phyloP scores from a whole-genome alignment of 139 green algal species.

The Haematococcus sp. region DNA sequence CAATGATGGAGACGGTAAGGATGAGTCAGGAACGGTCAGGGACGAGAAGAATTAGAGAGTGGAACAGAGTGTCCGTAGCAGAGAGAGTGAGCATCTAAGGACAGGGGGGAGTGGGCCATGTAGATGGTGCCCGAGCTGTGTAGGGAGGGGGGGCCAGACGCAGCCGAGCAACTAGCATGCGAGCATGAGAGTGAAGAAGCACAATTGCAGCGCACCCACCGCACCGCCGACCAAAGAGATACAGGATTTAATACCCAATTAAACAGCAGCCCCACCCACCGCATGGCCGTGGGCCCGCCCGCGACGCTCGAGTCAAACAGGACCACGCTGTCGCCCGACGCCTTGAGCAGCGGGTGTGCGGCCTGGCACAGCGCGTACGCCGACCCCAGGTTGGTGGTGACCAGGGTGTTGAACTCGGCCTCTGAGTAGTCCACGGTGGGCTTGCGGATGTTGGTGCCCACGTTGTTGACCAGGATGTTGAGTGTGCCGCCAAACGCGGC shows the following conservation, averaged over 20 bases:
- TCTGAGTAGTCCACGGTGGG: constrained; percentile 61
- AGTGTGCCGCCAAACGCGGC: constrained; percentile 38
- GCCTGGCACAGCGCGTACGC: constrained; percentile 72
- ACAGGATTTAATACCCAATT: neutral
- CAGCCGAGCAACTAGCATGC: neutral
- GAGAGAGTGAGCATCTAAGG: too few species aligned
- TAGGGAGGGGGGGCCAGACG: too few species aligned
- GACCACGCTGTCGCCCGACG: constrained; percentile 34
- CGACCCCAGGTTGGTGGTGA: constrained; percentile 80
- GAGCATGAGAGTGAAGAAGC: neutral
- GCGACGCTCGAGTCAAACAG: constrained; percentile 87
- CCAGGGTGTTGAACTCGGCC: constrained; percentile 67
- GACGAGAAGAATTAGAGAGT: too few species aligned
- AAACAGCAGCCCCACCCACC: constrained; percentile 18
- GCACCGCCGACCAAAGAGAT: too few species aligned
- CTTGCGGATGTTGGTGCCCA: constrained; percentile 80
- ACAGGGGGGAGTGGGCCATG: too few species aligned
- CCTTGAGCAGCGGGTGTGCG: constrained; percentile 45
- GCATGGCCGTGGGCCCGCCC: constrained; percentile 75
- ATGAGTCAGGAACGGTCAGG: too few species aligned
- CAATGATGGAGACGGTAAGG: too few species aligned
- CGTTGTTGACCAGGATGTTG: constrained; percentile 64
- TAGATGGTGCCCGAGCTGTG: too few species aligned
- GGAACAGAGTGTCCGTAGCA: too few species aligned
- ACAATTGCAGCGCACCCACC: too few species aligned